These are phyloP conservation scores for Paraphoma chrysanthemicola DNA, from an alignment of 2,329 filamentous ascomycete genomes.

Conservation along the genomic window DNA sequence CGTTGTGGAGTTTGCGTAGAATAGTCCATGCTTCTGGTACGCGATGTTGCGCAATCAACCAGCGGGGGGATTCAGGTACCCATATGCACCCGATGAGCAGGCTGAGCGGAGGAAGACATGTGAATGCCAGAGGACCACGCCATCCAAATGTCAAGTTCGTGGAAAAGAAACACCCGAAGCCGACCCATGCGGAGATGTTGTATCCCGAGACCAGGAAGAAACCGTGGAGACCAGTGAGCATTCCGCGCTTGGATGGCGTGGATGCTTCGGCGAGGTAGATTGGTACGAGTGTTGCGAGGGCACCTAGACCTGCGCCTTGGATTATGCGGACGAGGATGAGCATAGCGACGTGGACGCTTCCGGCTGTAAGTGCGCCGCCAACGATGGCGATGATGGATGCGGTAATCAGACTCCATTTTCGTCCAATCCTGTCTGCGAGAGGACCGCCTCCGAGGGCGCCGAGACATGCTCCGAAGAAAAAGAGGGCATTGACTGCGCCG, in stretches of 20 bases:
- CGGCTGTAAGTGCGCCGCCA: conserved; percentile 24
- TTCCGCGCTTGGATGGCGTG: conserved; percentile 29
- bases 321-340: conserved; percentile 31
- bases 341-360: conserved; percentile 33
- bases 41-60: conserved; percentile 62
- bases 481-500: conserved; percentile 20
- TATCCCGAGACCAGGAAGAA: conserved; percentile 35
- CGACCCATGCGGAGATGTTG: conserved; percentile 48
- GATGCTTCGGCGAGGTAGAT: conserved; percentile 36
- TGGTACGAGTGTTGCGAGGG: conserved; percentile 27
- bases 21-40: conserved; percentile 55
- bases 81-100: conserved; percentile 48
- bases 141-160: conserved; percentile 46
- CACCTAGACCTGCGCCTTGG: conserved; percentile 27
- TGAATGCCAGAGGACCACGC: conserved; percentile 57
- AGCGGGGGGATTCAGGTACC: conserved; percentile 56
- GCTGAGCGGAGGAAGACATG: conserved; percentile 57
- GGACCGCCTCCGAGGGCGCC: conserved; percentile 10
- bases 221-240: conserved; percentile 32
- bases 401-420: conserved; percentile 13
- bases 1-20: conserved; percentile 21
- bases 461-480: conserved; percentile 20
- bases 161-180: conserved; percentile 36
- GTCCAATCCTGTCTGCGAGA: conserved; percentile 17
- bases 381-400: conserved; percentile 16